Evolutionary conservation across 75 land plant genomes (phyloP).

Genomic region (Gnetum montanum): DNA sequence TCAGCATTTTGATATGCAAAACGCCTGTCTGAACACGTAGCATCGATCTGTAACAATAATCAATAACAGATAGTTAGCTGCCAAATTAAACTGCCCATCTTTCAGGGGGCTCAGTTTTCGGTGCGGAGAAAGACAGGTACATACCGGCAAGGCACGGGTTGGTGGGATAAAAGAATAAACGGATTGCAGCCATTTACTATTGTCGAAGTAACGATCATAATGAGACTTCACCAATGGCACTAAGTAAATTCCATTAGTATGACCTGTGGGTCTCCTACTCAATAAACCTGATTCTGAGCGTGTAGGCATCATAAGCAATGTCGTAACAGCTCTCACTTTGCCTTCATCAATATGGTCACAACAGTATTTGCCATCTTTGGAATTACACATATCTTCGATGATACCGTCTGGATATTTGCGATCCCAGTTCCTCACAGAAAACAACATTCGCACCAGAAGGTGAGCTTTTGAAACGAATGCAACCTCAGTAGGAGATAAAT

Average conservation of each 20-base stretch:
- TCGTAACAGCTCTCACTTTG: constrained; percentile 58
- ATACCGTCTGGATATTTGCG: constrained; percentile 34
- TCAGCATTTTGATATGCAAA: constrained; percentile 59
- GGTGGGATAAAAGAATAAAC: constrained; percentile 74
- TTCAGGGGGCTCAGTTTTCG: too few species aligned
- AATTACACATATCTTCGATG: constrained; percentile 34
- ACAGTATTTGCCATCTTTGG: constrained; percentile 13
- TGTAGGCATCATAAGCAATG: constrained; percentile 65
- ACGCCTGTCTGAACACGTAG: constrained; percentile 70
- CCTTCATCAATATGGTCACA: constrained; percentile 22
- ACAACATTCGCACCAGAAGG: constrained; percentile 51
- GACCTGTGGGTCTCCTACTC: constrained; percentile 42
- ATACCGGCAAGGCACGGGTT: constrained; percentile 81
- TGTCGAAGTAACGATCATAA: constrained; percentile 55
- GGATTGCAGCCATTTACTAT: constrained; percentile 49
- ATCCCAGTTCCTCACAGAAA: constrained; percentile 43
- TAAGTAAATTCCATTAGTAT: constrained; percentile 35
- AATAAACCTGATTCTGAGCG: constrained; percentile 34
- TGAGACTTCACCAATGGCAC: constrained; percentile 60
- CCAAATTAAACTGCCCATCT: too few species aligned
- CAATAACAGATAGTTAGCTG: too few species aligned
- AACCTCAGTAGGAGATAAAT: constrained; percentile 71
- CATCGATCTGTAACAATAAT: constrained; percentile 43
- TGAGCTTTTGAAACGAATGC: constrained; percentile 58
- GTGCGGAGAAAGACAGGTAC: too few species aligned